phyloP scores from a whole-genome alignment of 1,139 yeast genomes.

The Arxiozyma bovina region DNA sequence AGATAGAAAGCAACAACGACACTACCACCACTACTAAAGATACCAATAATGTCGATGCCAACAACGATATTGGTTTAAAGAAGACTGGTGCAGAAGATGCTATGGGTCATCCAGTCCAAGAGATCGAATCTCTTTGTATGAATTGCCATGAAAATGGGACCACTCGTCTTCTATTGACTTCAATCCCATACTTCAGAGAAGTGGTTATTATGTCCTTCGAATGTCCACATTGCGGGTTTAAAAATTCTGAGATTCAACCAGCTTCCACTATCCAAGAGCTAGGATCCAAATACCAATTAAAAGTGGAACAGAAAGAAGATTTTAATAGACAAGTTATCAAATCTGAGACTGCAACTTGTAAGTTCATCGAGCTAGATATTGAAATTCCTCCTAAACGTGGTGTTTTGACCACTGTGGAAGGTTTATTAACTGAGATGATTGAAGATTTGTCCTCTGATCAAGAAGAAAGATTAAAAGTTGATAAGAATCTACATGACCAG shows the following conservation, averaged over 20 bases:
- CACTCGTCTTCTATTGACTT: conserved; percentile 75
- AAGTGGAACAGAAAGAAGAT: conserved; percentile 63
- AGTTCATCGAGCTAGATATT: conserved; percentile 74
- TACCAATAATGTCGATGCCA: not conserved
- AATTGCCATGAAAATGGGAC: conserved; percentile 82
- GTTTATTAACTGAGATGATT: conserved; percentile 71
- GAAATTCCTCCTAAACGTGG: conserved; percentile 96
- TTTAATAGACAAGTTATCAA: conserved; percentile 87
- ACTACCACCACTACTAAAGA: not conserved
- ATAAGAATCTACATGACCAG: conserved; percentile 68
- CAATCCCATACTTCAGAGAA: conserved; percentile 87
- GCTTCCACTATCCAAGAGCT: conserved; percentile 85
- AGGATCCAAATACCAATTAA: conserved; percentile 67
- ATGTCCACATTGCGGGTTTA: conserved; percentile 90
- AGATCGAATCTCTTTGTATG: conserved; percentile 91
- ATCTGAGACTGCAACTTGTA: conserved; percentile 78
- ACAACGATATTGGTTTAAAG: conserved; percentile 33
- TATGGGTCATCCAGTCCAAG: conserved; percentile 92
- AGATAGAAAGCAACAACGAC: not conserved
- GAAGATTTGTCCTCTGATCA: conserved; percentile 80
- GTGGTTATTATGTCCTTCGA: conserved; percentile 90
- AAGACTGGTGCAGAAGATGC: conserved; percentile 65
- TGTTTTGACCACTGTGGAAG: conserved; percentile 87
- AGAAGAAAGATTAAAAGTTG: conserved; percentile 59
- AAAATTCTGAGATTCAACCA: conserved; percentile 88